A percentile compares a stretch with the other conserved stretches of the same genome.
Evolutionary conservation across 129 eudicot genomes (phyloP).

Genomic region (Chrysanthemum lavandulifolium): DNA sequence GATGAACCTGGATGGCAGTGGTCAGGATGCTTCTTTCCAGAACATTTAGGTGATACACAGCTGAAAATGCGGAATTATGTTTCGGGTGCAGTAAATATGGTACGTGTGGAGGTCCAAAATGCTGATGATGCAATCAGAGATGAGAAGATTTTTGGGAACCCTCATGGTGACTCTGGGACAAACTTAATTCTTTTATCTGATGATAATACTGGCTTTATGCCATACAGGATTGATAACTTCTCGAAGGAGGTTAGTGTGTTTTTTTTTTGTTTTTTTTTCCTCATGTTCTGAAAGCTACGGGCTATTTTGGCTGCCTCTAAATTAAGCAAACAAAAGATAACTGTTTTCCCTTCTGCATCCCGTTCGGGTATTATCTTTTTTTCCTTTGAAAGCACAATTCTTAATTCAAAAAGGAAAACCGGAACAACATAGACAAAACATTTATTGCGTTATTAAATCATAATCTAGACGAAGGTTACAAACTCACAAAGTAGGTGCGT

Average conservation of each 20-base stretch:
- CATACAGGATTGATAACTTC: constrained; percentile 89
- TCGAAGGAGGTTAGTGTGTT: constrained; percentile 84
- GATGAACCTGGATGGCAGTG: constrained; percentile 97
- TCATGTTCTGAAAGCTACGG: background rate
- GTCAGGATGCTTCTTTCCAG: constrained; percentile 96
- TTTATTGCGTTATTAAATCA: too few relatives aligned
- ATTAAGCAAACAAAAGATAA: too few relatives aligned
- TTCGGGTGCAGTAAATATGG: constrained; percentile 68
- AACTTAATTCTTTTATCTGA: constrained; percentile 78
- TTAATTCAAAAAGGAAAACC: too few relatives aligned
- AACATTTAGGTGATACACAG: constrained; percentile 92
- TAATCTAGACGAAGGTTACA: too few relatives aligned
- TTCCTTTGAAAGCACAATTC: too few relatives aligned
- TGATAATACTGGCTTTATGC: constrained; percentile 98
- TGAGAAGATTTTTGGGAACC: constrained; percentile 70
- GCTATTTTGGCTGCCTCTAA: too few relatives aligned
- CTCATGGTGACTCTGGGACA: constrained; percentile 81
- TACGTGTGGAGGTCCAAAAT: constrained; percentile 95
- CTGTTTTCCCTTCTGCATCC: too few relatives aligned
- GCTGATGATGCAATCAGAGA: constrained; percentile 79
- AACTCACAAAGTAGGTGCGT: too few relatives aligned
- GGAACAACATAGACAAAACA: too few relatives aligned
- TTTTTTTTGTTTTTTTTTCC: background rate
- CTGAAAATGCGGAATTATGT: constrained; percentile 79
- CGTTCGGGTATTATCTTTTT: too few relatives aligned